A percentile compares a stretch with the other conserved stretches of the same genome.
phyloP scores from a whole-genome alignment of 768 basidiomycete genomes.

The Suillus spraguei region DNA sequence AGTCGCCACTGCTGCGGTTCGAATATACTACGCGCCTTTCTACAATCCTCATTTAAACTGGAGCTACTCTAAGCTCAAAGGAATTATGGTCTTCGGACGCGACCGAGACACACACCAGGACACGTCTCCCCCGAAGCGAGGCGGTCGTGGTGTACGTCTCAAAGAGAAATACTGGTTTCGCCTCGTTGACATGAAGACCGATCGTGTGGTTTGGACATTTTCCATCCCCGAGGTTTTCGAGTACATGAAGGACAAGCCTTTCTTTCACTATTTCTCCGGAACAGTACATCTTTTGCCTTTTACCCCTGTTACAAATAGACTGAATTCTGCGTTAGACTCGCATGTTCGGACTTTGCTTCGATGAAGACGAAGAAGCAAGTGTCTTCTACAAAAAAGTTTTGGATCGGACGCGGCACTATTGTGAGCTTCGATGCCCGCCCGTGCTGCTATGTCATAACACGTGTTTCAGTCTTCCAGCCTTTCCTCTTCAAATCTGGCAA shows the following conservation, averaged over 20 bases:
- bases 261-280: slow-evolving; percentile 90
- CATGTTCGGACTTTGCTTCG: slow-evolving; percentile 58
- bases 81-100: slow-evolving; percentile 57
- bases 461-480: slow-evolving; percentile 29
- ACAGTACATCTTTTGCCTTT: slow-evolving; percentile 55
- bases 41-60: slow-evolving; percentile 49
- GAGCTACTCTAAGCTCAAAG: slow-evolving; percentile 61
- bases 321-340: slow-evolving; percentile 31
- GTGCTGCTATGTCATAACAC: slow-evolving; percentile 7
- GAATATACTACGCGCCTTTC: slow-evolving; percentile 65
- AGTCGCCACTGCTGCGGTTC: slow-evolving; percentile 55
- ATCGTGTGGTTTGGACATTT: slow-evolving; percentile 70
- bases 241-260: slow-evolving; percentile 84
- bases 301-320: slow-evolving; percentile 4
- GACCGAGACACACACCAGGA: slow-evolving; percentile 30
- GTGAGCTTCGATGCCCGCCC: slow-evolving; percentile 24
- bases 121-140: slow-evolving; percentile 23
- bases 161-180: slow-evolving; percentile 62
- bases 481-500: slow-evolving; percentile 31
- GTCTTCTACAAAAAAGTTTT: slow-evolving; percentile 62
- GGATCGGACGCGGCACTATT: slow-evolving; percentile 49
- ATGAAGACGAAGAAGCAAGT: slow-evolving; percentile 61
- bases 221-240: slow-evolving; percentile 59
- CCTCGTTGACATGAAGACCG: slow-evolving; percentile 57
- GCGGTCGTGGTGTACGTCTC: slow-evolving; percentile 26